Evolutionary conservation across 2,329 filamentous ascomycete genomes (phyloP), one percentile per base, ranked within the genome.

Genomic region (Xylaria arbuscula): DNA sequence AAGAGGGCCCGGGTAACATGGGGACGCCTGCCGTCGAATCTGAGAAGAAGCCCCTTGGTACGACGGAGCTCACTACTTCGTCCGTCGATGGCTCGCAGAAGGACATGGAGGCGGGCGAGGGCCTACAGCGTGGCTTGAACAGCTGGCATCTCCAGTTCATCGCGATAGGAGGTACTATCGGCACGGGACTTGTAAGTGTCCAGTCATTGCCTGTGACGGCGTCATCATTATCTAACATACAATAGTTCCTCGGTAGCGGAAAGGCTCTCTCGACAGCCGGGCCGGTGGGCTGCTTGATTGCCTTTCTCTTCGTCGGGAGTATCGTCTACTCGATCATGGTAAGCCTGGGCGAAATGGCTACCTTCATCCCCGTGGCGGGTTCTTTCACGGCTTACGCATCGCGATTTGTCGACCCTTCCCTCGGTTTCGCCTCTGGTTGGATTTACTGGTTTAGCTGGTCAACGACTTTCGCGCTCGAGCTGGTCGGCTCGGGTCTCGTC

Each of bases 391-490:
- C 89, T 50, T 95, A 94, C 74, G 91, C 92, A 24, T 86, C 89
- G 47, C 90, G 92, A 19, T 93, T 95, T 74, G 86, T 93, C 66
- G 77, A 78, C 83, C 89, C 88, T 11, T 89, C 89, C 64, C 82
- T 93, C 56, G 91, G 91, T 8, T 94, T 94, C 74, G 86, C 91
- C 22, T 91, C 94, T 86, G 92, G 92, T 22, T 94, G 92, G 92
- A 89, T 93, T 68, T 94, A 94, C 80, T 94, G 90, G 90, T 93
- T 93, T 76, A 90, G 87, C 45, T 94, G 80, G 90, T 85, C 89
- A 19, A 88, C 91, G 66, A 93, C 91, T 0, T 92, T 88, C 72
- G 90, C 91, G 0, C 85, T 93, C 9, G 92, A 94, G 76, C 83
- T 94, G 47, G 92, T 89, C 0, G 90, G 90, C 0, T 89, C 90